Evolutionary conservation across 2,329 filamentous ascomycete species (phyloP), one percentile per base, ranked within the genome.

Genomic region (Claviceps arundinis): DNA sequence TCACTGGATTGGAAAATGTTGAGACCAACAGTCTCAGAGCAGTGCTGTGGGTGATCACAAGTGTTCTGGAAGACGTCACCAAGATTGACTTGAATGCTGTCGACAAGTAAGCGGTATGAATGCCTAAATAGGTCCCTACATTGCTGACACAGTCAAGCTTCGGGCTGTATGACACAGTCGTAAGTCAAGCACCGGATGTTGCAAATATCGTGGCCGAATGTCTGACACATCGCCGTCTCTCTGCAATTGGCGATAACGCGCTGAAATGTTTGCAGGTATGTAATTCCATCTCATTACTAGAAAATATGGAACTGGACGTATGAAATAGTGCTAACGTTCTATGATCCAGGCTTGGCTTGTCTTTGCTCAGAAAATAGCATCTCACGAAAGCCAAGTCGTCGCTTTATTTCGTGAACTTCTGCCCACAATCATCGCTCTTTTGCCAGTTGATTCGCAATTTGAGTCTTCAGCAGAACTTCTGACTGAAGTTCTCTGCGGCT

Each of bases 331-430:
- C 26, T 44, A 24, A 49, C 14, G n/a, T 37, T 26, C n/a, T 5
- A 17, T 16, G 52, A 42, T 43, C 4, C 46, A 86, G 82, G 77
- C 83, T 4, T 91, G 86, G 85, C 76, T 89, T 37, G 74, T 80
- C 58, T 89, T 89, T 61, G 82, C 81, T 5, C 84, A 89, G 59
- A 76, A 79, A 37, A 73, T 78, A 30, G 80, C 81, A 48, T 70
- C 76, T 3, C 74, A 76, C 46, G 75, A 77, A 37, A 75, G 75
- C 16, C 71, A 77, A 16, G 71, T 85, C 37, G 69, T 85, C 2
- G 69, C 74, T 17, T 72, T 78, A 17, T 71, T 90, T 14, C 78
- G 77, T 37, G 71, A 74, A 2, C 68, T 89, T 4, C 74, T 84
- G 2, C 72, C 76, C 34, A 72, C 76, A 4, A 75, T 81, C 22